A percentile compares a stretch with the other conserved stretches of the same genome.
Evolutionary conservation across 306 rosid species (phyloP).

Genomic region (Ochetophila trinervis): DNA sequence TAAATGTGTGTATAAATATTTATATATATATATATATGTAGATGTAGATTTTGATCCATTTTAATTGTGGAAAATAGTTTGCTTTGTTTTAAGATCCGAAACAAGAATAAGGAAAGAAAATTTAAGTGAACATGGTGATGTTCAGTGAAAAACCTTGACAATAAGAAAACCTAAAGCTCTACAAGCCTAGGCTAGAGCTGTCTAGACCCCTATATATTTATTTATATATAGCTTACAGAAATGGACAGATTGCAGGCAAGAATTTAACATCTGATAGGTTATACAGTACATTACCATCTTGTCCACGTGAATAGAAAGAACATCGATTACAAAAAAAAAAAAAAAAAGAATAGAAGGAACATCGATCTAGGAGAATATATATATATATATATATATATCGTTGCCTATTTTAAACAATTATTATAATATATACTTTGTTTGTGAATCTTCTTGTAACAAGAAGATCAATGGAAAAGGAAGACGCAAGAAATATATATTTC

Average conservation of each 20-base stretch:
- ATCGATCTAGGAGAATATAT: slow-evolving; percentile 15
- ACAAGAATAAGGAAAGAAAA: no score
- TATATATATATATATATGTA: no score
- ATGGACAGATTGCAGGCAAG: slow-evolving; percentile 22
- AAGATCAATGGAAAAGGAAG: neutral
- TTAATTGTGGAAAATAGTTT: no score
- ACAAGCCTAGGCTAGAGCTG: neutral
- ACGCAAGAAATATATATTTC: neutral
- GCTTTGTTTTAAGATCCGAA: no score
- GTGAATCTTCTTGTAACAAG: neutral
- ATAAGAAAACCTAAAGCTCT: neutral
- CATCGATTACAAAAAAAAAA: no score
- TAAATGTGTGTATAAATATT: no score
- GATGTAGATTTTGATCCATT: no score
- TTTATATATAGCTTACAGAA: neutral
- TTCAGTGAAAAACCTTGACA: no score
- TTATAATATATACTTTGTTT: slow-evolving; percentile 2
- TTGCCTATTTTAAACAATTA: neutral
- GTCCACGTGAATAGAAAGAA: slow-evolving; percentile 47
- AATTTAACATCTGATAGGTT: slow-evolving; percentile 34
- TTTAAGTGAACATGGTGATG: no score
- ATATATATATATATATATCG: slow-evolving; percentile 1
- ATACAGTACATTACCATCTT: slow-evolving; percentile 39
- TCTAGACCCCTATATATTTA: slow-evolving; percentile 5
- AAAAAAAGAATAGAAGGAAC: slow-evolving; percentile 40